Base-by-base conservation (phyloP, 2,329 filamentous ascomycete genomes). In the Basipetospora chlamydospora region DNA sequence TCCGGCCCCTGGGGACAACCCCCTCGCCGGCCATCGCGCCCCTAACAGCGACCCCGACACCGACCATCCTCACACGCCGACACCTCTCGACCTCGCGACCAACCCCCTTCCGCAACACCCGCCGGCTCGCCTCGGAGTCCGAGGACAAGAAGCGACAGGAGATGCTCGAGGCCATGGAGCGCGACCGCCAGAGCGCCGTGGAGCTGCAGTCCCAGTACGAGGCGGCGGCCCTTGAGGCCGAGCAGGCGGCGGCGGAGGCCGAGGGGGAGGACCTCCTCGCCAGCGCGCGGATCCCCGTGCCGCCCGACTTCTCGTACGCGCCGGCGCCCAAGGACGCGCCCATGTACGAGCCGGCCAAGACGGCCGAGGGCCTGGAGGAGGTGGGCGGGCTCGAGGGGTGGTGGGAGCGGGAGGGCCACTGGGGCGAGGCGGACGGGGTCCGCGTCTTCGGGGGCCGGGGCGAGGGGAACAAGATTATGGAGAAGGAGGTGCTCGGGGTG, bases 321-420 rank as follows among this genome's bases (percentile, higher is more conserved):
- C 42, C 42, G 21, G 34, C 35, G 11, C 31, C 31, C 30, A 15
- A 51, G 6, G 38, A 46, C 39, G 43, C 50, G 6, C 33, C 45
- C 6, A 51, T 58, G 22, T 75, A 74, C 48, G 47, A 51, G 3
- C 67, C 69, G 3, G 71, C 70, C 12, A 52, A 53, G 11, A 53
- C 52, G 4, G 56, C 57, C 6, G 55, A 60, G 0, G 65, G 56
- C 0, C 56, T 75, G 3, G 60, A 66, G 41, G 55, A 61, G 34
- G 59, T 72, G 10, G 61, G 60, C 28, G 56, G 62, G 1, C 41
- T 71, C 26, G 53, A 53, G 23, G 53, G 52, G 18, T 76, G 69
- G 70, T 76, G 70, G 69, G 60, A 71, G 6, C 50, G 58, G 35
- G 53, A 55, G n/a, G 57, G 58, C n/a, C 59, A 72, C 47, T 74